Percentiles rank a stretch among this genome's conserved stretches.
Conservation (phyloP, 2,329 filamentous ascomycete species). For the Graphilbum ipis-grandicollis region DNA sequence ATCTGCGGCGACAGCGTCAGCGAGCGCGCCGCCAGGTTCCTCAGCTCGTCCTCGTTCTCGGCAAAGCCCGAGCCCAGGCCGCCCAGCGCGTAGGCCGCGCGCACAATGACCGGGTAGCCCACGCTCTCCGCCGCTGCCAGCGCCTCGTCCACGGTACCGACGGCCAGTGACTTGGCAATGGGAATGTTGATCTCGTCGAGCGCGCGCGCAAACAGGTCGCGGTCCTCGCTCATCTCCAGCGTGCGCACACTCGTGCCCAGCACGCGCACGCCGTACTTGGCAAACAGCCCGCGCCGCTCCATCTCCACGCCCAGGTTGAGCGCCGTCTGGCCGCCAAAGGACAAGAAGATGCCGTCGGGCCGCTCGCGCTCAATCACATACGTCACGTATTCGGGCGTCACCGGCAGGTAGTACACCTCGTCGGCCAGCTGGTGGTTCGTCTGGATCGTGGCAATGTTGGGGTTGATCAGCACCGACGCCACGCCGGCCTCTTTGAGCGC, state of each 20-base stretch:
- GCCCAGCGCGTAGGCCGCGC: constrained; percentile 89
- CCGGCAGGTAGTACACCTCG: constrained; percentile 96
- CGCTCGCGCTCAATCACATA: constrained; percentile 93
- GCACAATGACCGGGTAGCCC: constrained; percentile 90
- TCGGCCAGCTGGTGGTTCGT: constrained; percentile 95
- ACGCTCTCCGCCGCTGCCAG: constrained; percentile 74
- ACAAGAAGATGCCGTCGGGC: constrained; percentile 92
- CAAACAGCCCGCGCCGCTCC: constrained; percentile 95
- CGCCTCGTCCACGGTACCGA: constrained; percentile 74
- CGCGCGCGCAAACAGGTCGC: constrained; percentile 89
- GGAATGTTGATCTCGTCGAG: constrained; percentile 98
- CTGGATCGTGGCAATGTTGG: constrained; percentile 97
- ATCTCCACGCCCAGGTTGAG: constrained; percentile 93
- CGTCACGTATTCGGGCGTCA: constrained; percentile 91
- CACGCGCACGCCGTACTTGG: constrained; percentile 78
- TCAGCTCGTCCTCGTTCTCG: constrained; percentile 65
- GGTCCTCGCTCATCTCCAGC: constrained; percentile 95
- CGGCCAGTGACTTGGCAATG: constrained; percentile 92
- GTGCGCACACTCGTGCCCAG: constrained; percentile 93
- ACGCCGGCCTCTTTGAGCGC: constrained; percentile 95
- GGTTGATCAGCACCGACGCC: constrained; percentile 96
- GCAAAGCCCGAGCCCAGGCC: constrained; percentile 93
- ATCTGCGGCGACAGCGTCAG: constrained; percentile 92
- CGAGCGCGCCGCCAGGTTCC: constrained; percentile 83
- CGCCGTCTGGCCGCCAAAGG: constrained; percentile 94